These are phyloP conservation scores for Collybiopsis confluens DNA, from an alignment of 768 basidiomycete species.

Conservation along the genomic window DNA sequence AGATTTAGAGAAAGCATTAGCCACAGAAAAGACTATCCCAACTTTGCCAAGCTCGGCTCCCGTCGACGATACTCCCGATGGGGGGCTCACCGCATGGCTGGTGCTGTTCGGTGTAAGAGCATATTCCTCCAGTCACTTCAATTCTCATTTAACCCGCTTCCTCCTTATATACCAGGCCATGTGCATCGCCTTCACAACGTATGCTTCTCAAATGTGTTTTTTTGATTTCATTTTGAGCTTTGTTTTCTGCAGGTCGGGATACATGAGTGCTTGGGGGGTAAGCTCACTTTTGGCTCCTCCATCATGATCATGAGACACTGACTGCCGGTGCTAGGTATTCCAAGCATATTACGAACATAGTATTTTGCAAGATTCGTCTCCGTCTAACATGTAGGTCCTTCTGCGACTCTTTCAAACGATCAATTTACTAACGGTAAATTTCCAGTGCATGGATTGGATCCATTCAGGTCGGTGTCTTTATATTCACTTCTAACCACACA, in stretches of 20 bases:
- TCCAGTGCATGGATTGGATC: conserved; percentile 7
- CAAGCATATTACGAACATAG: conserved; percentile 7
- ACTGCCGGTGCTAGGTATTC: background rate
- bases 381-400: conserved; percentile 1
- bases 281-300: background rate
- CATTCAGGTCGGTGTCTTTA: background rate
- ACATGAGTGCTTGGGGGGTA: conserved; percentile 8
- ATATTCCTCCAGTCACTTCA: background rate
- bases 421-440: background rate
- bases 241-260: background rate
- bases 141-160: background rate
- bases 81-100: conserved; percentile 1
- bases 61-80: conserved; percentile 1
- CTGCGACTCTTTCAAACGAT: background rate
- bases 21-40: background rate
- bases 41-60: background rate
- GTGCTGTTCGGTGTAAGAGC: conserved; percentile 5
- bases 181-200: conserved; percentile 6
- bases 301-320: background rate
- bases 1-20: background rate
- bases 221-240: background rate
- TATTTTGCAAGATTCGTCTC: background rate
- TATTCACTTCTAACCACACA: too few relatives aligned
- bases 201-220: background rate
- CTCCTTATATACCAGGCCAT: conserved; percentile 2